Evolutionary conservation across 169 alveolate genomes (phyloP).

Genomic region (Eimeria praecox): DNA sequence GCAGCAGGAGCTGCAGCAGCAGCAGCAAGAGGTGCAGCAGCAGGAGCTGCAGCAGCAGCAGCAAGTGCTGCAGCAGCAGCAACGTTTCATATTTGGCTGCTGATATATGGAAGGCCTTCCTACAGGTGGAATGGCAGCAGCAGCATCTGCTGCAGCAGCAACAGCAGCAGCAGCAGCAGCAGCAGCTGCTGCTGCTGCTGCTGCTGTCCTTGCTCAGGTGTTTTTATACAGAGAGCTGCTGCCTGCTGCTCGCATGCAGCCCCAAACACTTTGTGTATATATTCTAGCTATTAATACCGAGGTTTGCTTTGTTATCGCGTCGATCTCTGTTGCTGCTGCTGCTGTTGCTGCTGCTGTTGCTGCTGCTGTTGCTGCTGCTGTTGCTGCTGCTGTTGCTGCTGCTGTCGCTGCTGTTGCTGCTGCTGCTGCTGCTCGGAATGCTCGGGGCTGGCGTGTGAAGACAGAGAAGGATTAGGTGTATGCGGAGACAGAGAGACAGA

Average conservation of each 20-base stretch:
- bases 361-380: neutral
- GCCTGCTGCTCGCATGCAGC: neutral
- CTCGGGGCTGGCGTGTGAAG: neutral
- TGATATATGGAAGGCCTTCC: no score
- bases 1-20: conserved; percentile 1
- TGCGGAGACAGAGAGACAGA: neutral
- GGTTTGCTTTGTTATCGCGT: neutral
- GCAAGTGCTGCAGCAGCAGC: no score
- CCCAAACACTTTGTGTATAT: neutral
- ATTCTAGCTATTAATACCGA: neutral
- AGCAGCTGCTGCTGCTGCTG: neutral
- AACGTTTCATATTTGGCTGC: neutral
- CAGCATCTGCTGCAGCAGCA: conserved; percentile 15
- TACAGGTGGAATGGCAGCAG: neutral
- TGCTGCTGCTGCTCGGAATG: neutral
- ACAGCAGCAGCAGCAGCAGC: conserved; percentile 8
- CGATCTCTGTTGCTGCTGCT: neutral
- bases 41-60: neutral
- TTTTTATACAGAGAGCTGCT: neutral
- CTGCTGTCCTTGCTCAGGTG: neutral
- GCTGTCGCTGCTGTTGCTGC: neutral
- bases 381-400: neutral
- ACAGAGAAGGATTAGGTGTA: neutral
- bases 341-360: neutral
- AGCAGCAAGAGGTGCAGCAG: neutral